Conservation (phyloP, 2,329 filamentous ascomycete species). For the Nigrospora osmanthi region DNA sequence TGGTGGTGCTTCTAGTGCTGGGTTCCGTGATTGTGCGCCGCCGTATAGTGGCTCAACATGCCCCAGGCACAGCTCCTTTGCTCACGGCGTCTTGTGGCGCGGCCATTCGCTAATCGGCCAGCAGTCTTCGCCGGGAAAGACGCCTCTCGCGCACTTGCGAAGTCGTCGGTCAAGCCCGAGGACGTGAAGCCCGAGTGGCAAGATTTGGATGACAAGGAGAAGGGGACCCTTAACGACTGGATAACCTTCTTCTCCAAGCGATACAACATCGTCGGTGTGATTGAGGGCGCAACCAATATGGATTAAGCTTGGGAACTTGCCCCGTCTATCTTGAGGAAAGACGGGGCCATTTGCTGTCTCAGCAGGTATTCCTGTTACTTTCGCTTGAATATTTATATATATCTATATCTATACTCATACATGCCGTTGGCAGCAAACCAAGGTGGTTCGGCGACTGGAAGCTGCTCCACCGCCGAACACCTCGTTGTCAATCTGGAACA, state of each 20-base stretch:
- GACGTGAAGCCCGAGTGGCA: conserved; percentile 13
- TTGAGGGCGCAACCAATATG: conserved; percentile 53
- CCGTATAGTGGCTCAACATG: neutral
- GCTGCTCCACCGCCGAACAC: no score
- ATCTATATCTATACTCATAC: no score
- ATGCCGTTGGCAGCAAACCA: no score
- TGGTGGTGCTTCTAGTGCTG: neutral
- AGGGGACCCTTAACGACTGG: conserved; percentile 84
- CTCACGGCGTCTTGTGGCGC: neutral
- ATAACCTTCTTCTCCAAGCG: conserved; percentile 93
- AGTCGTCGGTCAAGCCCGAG: conserved; percentile 77
- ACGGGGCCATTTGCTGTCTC: no score
- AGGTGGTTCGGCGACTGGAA: no score
- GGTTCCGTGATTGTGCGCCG: neutral
- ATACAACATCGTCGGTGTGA: conserved; percentile 79
- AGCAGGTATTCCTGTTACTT: no score
- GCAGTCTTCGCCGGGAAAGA: conserved; percentile 94
- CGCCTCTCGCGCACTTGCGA: conserved; percentile 82
- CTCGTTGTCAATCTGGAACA: no score
- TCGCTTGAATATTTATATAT: no score
- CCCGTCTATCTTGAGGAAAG: no score
- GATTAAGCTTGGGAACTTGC: conserved; percentile 19
- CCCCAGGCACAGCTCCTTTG: neutral
- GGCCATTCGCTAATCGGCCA: conserved; percentile 10
- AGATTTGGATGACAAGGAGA: conserved; percentile 35